Evolutionary conservation across 31 red algal species (phyloP).

Genomic region (Asparagopsis taxiformis): DNA sequence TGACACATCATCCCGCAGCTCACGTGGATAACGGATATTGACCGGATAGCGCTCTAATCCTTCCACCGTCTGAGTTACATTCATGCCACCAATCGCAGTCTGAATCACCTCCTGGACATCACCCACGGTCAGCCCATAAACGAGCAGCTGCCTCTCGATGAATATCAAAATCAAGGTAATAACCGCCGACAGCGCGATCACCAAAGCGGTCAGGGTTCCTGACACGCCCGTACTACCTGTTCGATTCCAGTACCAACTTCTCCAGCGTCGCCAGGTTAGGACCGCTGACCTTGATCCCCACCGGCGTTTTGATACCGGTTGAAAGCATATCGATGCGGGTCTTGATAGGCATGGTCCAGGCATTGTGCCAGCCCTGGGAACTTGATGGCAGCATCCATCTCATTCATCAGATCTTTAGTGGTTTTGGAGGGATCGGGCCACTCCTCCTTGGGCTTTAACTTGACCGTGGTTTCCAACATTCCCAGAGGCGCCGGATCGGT

Average conservation of each 20-base stretch:
- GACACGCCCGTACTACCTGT: background rate
- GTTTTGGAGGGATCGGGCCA: background rate
- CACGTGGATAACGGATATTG: too few relatives aligned
- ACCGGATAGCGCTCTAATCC: background rate
- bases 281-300: conserved; percentile 6
- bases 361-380: background rate
- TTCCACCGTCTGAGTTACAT: background rate
- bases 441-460: background rate
- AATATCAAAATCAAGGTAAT: too few relatives aligned
- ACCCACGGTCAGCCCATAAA: too few relatives aligned
- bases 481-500: conserved; percentile 1
- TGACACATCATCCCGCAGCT: background rate
- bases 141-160: too few relatives aligned
- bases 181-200: background rate
- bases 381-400: background rate
- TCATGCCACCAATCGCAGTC: too few relatives aligned
- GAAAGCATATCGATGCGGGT: background rate
- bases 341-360: background rate
- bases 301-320: background rate
- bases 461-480: background rate
- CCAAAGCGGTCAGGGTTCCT: background rate
- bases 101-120: too few relatives aligned
- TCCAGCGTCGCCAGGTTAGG: background rate
- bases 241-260: background rate
- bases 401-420: background rate